Percentiles rank a stretch among this genome's conserved stretches.
Evolutionary conservation across 2,329 filamentous ascomycete genomes (phyloP).

Genomic region (Alternaria brassicicola): DNA sequence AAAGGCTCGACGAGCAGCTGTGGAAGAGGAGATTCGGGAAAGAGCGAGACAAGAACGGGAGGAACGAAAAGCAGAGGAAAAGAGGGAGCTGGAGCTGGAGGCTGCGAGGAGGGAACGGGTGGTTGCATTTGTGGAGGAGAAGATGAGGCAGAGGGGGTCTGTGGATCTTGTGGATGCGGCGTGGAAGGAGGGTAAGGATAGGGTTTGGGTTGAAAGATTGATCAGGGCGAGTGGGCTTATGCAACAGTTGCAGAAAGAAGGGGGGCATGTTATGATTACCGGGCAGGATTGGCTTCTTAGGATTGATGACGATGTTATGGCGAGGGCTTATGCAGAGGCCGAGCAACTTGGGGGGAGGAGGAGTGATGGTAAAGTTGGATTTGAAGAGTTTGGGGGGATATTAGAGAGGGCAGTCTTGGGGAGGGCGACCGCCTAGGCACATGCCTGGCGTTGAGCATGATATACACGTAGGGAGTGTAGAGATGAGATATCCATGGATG

Average conservation of each 20-base stretch:
- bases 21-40: slow-evolving; percentile 53
- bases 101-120: slow-evolving; percentile 37
- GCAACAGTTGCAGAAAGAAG: slow-evolving; percentile 32
- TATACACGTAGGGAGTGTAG: slow-evolving; percentile 4
- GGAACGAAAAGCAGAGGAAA: slow-evolving; percentile 46
- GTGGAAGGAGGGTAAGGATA: slow-evolving; percentile 49
- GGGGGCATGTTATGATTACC: slow-evolving; percentile 50
- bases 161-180: slow-evolving; percentile 51
- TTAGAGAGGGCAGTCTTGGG: slow-evolving; percentile 45
- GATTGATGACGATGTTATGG: slow-evolving; percentile 50
- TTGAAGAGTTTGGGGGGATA: slow-evolving; percentile 48
- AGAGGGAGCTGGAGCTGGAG: slow-evolving; percentile 47
- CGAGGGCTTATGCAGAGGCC: slow-evolving; percentile 46
- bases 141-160: slow-evolving; percentile 27
- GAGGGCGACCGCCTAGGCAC: slow-evolving; percentile 16
- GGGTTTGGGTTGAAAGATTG: slow-evolving; percentile 53
- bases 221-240: slow-evolving; percentile 51
- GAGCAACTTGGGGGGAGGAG: slow-evolving; percentile 33
- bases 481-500: slow-evolving; percentile 12
- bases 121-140: slow-evolving; percentile 36
- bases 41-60: slow-evolving; percentile 51
- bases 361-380: slow-evolving; percentile 42
- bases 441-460: neutral
- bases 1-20: slow-evolving; percentile 46
- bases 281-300: slow-evolving; percentile 52